Evolutionary conservation across 2,329 filamentous ascomycete species (phyloP).

Genomic region (Colletotrichum tamarilloi): DNA sequence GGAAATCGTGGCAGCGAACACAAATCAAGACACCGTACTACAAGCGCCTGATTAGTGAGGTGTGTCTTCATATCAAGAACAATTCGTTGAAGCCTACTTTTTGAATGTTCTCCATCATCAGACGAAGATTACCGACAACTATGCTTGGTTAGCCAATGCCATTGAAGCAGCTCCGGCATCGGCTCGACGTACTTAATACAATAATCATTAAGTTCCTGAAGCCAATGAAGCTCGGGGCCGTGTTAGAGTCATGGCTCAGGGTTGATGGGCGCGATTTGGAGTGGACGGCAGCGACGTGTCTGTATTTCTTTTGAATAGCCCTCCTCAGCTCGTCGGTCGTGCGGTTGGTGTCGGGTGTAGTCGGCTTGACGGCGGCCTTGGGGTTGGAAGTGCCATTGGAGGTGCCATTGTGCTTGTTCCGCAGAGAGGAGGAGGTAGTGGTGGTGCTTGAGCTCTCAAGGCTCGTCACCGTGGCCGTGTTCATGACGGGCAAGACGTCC

Average conservation of each 20-base stretch:
- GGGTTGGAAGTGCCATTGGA: constrained; percentile 34
- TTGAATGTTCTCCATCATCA: constrained; percentile 97
- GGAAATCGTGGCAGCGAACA: constrained; percentile 88
- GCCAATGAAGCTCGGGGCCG: constrained; percentile 86
- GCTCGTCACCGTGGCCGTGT: constrained; percentile 52
- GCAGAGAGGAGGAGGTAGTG: constrained; percentile 20
- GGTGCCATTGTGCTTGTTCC: constrained; percentile 34
- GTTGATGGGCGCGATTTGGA: constrained; percentile 78
- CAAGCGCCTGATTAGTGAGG: background rate
- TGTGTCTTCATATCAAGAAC: constrained; percentile 25
- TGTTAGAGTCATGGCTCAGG: constrained; percentile 83
- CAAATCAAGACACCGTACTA: constrained; percentile 97
- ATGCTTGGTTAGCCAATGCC: constrained; percentile 22
- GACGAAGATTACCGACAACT: constrained; percentile 92
- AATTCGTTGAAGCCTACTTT: constrained; percentile 67
- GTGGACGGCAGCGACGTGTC: constrained; percentile 91
- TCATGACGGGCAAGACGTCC: constrained; percentile 45
- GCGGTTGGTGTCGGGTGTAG: constrained; percentile 20
- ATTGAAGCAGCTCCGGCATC: constrained; percentile 1
- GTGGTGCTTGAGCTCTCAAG: constrained; percentile 29
- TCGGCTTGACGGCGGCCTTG: constrained; percentile 36
- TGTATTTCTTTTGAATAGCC: constrained; percentile 75
- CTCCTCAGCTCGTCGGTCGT: constrained; percentile 46
- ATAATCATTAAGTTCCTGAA: constrained; percentile 98
- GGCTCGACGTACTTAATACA: constrained; percentile 74